Evolutionary conservation across 768 basidiomycete genomes (phyloP).

Genomic region (Pleurotus cornucopiae): DNA sequence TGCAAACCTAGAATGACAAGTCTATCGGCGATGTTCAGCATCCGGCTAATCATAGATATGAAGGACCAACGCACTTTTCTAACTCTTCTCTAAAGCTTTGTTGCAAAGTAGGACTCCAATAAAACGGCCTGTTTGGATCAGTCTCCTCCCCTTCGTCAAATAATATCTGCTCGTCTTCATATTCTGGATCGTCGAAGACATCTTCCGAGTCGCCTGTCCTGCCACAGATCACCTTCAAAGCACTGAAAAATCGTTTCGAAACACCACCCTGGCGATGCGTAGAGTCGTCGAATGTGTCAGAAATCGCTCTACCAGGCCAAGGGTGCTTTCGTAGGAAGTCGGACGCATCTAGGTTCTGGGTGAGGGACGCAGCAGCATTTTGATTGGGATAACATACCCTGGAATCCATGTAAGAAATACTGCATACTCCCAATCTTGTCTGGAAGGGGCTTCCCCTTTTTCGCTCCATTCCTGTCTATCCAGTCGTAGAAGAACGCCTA

Average conservation of each 20-base stretch:
- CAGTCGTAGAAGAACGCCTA: conserved; percentile 93
- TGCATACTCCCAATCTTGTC: conserved; percentile 93
- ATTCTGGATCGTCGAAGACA: conserved; percentile 62
- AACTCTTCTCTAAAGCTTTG: conserved; percentile 83
- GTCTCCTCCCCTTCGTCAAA: conserved; percentile 62
- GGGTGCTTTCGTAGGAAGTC: conserved; percentile 84
- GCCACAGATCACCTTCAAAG: conserved; percentile 80
- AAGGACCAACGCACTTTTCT: conserved; percentile 59
- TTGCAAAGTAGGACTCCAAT: conserved; percentile 79
- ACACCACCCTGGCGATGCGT: conserved; percentile 69
- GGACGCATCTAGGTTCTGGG: conserved; percentile 59
- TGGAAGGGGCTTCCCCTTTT: conserved; percentile 79
- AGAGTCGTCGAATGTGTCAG: conserved; percentile 84
- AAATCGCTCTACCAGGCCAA: conserved; percentile 81
- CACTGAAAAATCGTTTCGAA: conserved; percentile 62
- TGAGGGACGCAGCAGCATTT: neutral
- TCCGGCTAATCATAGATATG: neutral
- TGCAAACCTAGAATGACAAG: conserved; percentile 75
- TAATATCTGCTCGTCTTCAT: conserved; percentile 67
- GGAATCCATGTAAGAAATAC: conserved; percentile 79
- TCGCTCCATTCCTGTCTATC: conserved; percentile 76
- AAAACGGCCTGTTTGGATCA: conserved; percentile 60
- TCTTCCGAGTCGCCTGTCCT: conserved; percentile 75
- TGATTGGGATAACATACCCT: conserved; percentile 38
- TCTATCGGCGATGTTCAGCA: conserved; percentile 32